Evolutionary conservation across 2,329 filamentous ascomycete genomes (phyloP).

Genomic region (Drechslerella stenobrocha): DNA sequence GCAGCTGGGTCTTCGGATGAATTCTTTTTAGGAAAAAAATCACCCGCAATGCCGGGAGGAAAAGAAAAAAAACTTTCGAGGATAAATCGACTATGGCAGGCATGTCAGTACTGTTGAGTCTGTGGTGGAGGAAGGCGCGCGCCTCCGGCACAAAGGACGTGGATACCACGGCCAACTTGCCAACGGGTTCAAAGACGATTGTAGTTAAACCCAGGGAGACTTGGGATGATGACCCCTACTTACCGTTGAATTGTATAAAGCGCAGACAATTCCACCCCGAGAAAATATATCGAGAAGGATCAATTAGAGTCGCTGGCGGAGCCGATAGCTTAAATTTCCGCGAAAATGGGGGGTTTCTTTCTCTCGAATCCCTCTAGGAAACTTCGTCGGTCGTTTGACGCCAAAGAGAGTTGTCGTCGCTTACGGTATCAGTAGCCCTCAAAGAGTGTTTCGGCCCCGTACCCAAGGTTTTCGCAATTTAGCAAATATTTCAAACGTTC

Average conservation of each 20-base stretch:
- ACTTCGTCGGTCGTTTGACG: constrained; percentile 11
- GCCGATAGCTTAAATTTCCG: background rate
- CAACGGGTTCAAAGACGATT: constrained; percentile 26
- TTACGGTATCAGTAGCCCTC: too few species aligned
- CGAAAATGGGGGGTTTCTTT: background rate
- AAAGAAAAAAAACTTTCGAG: constrained; percentile 27
- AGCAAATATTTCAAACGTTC: constrained; percentile 6
- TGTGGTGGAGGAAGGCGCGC: constrained; percentile 16
- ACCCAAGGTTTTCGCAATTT: too few species aligned
- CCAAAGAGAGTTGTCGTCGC: constrained; percentile 21
- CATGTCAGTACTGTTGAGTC: constrained; percentile 30
- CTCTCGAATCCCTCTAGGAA: constrained; percentile 5
- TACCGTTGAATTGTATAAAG: constrained; percentile 28
- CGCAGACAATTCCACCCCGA: constrained; percentile 17
- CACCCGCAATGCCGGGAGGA: constrained; percentile 48
- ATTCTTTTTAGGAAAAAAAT: constrained; percentile 41
- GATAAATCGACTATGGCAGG: constrained; percentile 43
- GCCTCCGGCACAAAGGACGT: constrained; percentile 26
- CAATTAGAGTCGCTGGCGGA: background rate
- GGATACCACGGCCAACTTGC: constrained; percentile 27
- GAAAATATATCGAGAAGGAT: constrained; percentile 10
- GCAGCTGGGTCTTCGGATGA: constrained; percentile 31
- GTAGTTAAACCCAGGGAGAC: background rate
- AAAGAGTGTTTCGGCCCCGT: too few species aligned
- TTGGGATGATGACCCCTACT: constrained; percentile 27